Base-by-base conservation (phyloP, 139 green algal species). In the Chlorella sp. region DNA sequence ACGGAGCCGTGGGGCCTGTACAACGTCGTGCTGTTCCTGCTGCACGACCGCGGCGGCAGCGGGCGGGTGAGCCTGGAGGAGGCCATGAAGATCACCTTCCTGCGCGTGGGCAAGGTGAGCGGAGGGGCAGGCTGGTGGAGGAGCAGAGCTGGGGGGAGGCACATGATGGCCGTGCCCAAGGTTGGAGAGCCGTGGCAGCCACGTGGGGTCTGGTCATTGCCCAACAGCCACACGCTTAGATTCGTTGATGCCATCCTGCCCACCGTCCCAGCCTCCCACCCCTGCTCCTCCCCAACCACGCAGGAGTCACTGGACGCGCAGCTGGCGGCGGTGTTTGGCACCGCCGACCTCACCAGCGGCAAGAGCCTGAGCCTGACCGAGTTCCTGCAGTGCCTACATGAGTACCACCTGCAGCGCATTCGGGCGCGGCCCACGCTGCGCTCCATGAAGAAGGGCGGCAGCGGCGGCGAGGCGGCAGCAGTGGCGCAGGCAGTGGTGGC, bases 11-110 rank as follows among this genome's bases (percentile, higher is more conserved):
- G 94, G 0, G 93, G 94, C 9, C 92, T 99, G 4, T 98, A 96
- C 93, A 98, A 98, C 60, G 92, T 98, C 9, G 93, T 97, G 58
- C 94, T 98, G 84, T 99, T 99, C 89, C 86, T 98, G 28, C 98
- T 99, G 91, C 97, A 97, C 73, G 94, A 98, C 76, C 87, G 74
- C 8, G 1, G 13, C 26, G 94, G 94, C 19, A 87, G 87, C 51
- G 41, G 22, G 17, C 40, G 34, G 58, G 95, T 97, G 73, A 90
- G 86, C 2, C 81, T 94, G 80, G 93, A 97, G 83, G 90, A 95
- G 76, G 94, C 94, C 5, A 97, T 97, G 93, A 94, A 97, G 87
- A 96, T 98, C 74, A 93, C 97, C 87, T 98, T 98, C 91, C 92
- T 99, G 54, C 89, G 95, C 34, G 96, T 96, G 64, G 94, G 94